Evolutionary conservation across 2,329 filamentous ascomycete genomes (phyloP), one percentile per base, ranked within the genome.

Genomic region (Cercospora sp.): DNA sequence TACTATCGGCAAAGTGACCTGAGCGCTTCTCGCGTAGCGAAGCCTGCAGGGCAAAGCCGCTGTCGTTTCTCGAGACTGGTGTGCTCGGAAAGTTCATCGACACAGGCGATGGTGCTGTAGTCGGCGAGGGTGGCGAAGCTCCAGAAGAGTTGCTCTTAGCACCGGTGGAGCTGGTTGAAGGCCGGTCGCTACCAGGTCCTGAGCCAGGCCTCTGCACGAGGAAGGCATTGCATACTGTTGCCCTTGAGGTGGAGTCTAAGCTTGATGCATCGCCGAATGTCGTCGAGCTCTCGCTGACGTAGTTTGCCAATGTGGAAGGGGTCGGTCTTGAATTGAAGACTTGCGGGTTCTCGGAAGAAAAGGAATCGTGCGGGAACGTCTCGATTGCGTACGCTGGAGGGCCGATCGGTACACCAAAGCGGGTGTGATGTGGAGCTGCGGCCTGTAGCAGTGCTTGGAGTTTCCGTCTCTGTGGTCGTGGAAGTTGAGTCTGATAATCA

Each of bases 11-110:
- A 73, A 98, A 97, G 78, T 97, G 93, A 1, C 92, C 94, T 3
- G 95, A 98, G 62, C 94, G 88, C 83, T 98, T 99, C 81, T 98
- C 95, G 33, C 93, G 89, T 66, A 99, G 83, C 4, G 92, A 96
- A 18, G 91, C 89, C 70, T 94, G 90, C 65, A 97, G 83, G 39
- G 92, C 91, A 79, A 95, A 96, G 1, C 93, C 94, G 4, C 94
- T 97, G 77, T 99, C 95, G 75, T 91, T 96, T 16, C 93, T 87
- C 5, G 93, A 96, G n/a, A 91, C 87, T 0, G 92, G 90, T 3
- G 92, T 94, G 3, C 87, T 86, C 8, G 92, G 91, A 77, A 96
- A 97, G 73, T 87, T 88, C 36, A 87, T 86, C 1, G 92, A 96
- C 1, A 91, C 85, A 2, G 94, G 93, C 0, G 94, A 97, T 3